Evolutionary conservation across 345 rosid species (phyloP).

Genomic region (Murraya paniculata): DNA sequence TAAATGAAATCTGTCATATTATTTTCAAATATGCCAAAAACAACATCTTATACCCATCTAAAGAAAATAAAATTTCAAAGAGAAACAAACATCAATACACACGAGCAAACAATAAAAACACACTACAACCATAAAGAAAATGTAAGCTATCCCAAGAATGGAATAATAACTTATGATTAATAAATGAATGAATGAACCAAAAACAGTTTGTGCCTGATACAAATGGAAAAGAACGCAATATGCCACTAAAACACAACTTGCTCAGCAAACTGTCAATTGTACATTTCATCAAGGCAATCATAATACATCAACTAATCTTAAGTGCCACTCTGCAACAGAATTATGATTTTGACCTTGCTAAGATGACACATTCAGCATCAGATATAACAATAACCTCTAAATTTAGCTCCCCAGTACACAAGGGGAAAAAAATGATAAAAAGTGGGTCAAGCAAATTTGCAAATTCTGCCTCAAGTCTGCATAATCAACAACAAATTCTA

Average conservation of each 20-base stretch:
- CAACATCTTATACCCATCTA: not conserved
- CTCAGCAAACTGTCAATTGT: not conserved
- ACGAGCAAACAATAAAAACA: not conserved
- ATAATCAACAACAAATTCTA: not conserved
- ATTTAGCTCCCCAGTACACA: not conserved
- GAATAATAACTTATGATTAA: not conserved
- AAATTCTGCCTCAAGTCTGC: not conserved
- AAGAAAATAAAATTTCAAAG: conserved; percentile 1
- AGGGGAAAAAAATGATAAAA: not conserved
- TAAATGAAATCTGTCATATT: conserved; percentile 11
- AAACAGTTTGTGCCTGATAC: not conserved
- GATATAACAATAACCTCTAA: not conserved
- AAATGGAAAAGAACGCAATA: not conserved
- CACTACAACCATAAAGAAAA: not conserved
- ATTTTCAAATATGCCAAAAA: not conserved
- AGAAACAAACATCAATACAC: not conserved
- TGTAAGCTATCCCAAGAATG: not conserved
- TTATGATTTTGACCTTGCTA: not conserved
- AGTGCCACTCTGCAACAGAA: not conserved
- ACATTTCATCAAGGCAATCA: not conserved
- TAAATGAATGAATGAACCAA: not conserved
- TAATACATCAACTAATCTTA: not conserved
- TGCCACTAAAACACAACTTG: not conserved
- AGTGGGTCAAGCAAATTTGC: not conserved
- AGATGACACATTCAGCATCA: not conserved